Percentiles rank a stretch among this genome's conserved stretches.
These are phyloP conservation scores for Claviceps digitariae DNA, from an alignment of 2,329 filamentous ascomycete species.

Conservation along the genomic window DNA sequence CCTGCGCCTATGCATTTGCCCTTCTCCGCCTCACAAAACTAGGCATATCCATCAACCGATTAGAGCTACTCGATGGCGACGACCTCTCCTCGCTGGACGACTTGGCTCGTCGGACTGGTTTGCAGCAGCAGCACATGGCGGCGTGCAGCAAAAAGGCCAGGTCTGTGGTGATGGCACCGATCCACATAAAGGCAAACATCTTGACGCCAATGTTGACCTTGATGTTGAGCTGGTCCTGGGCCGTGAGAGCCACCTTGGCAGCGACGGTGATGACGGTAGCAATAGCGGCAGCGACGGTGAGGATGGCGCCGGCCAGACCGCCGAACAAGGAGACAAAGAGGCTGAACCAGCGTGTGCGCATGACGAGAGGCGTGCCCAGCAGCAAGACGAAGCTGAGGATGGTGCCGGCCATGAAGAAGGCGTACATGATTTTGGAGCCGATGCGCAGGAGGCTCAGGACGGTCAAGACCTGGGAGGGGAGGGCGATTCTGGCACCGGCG, in stretches of 20 bases:
- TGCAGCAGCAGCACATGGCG: slow-evolving; percentile 65
- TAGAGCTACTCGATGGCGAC: slow-evolving; percentile 7
- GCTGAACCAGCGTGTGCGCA: slow-evolving; percentile 46
- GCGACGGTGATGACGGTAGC: slow-evolving; percentile 76
- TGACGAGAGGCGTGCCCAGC: slow-evolving; percentile 45
- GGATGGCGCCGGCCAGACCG: slow-evolving; percentile 52
- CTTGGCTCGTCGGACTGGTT: slow-evolving; percentile 12
- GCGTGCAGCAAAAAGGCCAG: slow-evolving; percentile 62
- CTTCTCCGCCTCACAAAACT: slow-evolving; percentile 18
- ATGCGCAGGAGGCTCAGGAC: slow-evolving; percentile 62
- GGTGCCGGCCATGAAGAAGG: slow-evolving; percentile 62
- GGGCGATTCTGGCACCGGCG: slow-evolving; percentile 66
- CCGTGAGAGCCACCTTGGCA: slow-evolving; percentile 62
- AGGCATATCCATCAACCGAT: slow-evolving; percentile 11
- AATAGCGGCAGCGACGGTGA: slow-evolving; percentile 56
- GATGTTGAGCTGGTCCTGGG: slow-evolving; percentile 65
- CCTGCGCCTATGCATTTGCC: slow-evolving; percentile 3
- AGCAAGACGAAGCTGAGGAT: slow-evolving; percentile 61
- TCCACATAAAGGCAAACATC: slow-evolving; percentile 88
- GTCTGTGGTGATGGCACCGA: slow-evolving; percentile 52
- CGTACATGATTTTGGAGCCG: slow-evolving; percentile 79
- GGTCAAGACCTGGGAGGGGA: slow-evolving; percentile 59
- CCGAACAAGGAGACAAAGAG: slow-evolving; percentile 55
- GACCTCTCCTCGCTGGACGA: slow-evolving; percentile 1
- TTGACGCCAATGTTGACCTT: slow-evolving; percentile 50